Evolutionary conservation across 495 filamentous ascomycete species (phyloP), one percentile per base, ranked within the genome.

Genomic region (Staphylotrichum longicolle): DNA sequence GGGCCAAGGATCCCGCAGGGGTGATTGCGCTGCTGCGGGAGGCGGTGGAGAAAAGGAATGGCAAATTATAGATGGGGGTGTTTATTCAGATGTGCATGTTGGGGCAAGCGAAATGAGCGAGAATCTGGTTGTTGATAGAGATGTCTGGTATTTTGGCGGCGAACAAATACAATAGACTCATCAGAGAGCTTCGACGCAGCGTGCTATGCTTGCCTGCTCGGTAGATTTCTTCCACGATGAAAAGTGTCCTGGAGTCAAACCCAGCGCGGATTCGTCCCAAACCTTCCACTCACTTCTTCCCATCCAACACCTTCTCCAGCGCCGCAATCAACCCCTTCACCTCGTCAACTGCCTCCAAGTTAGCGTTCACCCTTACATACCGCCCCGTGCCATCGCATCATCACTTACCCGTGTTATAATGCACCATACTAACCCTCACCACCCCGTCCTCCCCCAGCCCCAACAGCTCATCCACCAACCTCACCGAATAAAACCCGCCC

Each of bases 21-120:
- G 92, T 98, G 14, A 96, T 98, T 71, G 73, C 75, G 15, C 80
- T 88, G 72, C 75, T 98, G 70, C 83, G 91, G 66, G 84, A 89
- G 34, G 82, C 91, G 0, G 92, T 98, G 0, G 85, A 97, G 53
- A 82, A 78, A 68, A 78, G 82, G 66, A 72, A 66, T 15, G 72
- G 63, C 15, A 72, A 68, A 68, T 60, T 74, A 56, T 58, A 62
- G 27, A 15, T 9, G 11, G 8, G 37, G 37, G 15, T 35, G 14
- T n/a, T n/a, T 12, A 14, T 5, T 44, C 14, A 27, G 20, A 42
- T 33, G 39, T 12, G 20, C 12, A 11, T 35, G 30, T 9, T 45
- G 34, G 3, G 15, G 35, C 9, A 5, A 40, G 4, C 14, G 20
- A 33, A 15, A 46, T 32, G 11, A 47, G 48, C 14, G 50, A 49